Base-by-base conservation (phyloP, 2,329 filamentous ascomycete species). In the Diaporthe vaccinii region DNA sequence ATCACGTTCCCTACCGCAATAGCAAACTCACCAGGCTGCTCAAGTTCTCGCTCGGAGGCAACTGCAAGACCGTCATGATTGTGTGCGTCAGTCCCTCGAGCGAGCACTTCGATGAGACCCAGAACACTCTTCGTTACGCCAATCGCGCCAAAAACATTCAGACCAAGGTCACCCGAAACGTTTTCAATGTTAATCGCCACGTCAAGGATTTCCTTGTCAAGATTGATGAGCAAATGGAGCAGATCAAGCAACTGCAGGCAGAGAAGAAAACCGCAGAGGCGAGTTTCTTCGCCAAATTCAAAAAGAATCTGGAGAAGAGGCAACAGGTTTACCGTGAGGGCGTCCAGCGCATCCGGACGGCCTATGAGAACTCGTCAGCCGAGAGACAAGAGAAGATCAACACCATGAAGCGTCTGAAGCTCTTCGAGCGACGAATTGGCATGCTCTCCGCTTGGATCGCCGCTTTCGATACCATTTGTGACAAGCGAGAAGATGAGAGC, bases 1-100 rank as follows among this genome's bases (percentile, higher is more conserved):
- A 97, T 79, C 97, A 99, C 84, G 94, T 99, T 20, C 97, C 97
- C 0, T 99, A 99, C 86, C 92, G 97, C 80, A 98, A 99, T 86
- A 98, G 96, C 78, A 99, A 98, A 82, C 92, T 99, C 73, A 99
- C 97, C 0, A 93, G 97, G 72, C 88, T 99, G 6, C 90, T 99
- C 72, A 99, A 99, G 81, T 99, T 99, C 85, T 98, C 96, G 0
- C 91, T 99, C 0, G 97, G 97, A 41, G 97, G 97, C 4, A 99
- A 99, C 84, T 99, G 97, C 89, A 97, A 96, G 85, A 99, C 97
- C 0, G 97, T 99, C 83, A 99, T 99, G 97, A 98, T 99, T 83
- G 97, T 99, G 36, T 99, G 97, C 81, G 95, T 99, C 72, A 98
- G 96, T 79, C 97, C 97, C 1, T 98, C 95, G 0, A 98, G 97